Percentiles rank a stretch among this genome's conserved stretches.
Evolutionary conservation across 805 yeast genomes (phyloP).

Genomic region (Blastobotrys peoriensis): DNA sequence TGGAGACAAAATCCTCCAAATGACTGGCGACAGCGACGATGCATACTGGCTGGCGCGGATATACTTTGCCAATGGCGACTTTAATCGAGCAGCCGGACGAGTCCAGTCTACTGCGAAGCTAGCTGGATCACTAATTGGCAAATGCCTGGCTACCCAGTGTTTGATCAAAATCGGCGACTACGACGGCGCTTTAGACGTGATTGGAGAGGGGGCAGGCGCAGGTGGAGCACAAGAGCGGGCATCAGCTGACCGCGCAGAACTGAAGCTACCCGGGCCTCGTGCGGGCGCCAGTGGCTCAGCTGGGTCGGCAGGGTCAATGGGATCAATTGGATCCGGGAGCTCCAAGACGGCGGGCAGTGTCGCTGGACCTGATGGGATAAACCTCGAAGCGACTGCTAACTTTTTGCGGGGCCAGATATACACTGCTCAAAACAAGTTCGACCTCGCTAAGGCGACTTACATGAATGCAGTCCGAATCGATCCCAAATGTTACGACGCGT

Average conservation of each 20-base stretch:
- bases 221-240: background rate
- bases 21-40: conserved; percentile 83
- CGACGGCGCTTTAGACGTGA: conserved; percentile 83
- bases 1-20: conserved; percentile 81
- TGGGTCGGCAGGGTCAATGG: background rate
- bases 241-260: too few species aligned
- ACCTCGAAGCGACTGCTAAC: conserved; percentile 81
- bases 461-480: conserved; percentile 83
- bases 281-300: background rate
- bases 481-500: conserved; percentile 90
- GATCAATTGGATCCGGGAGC: background rate
- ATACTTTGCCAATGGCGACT: conserved; percentile 68
- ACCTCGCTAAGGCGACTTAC: conserved; percentile 77
- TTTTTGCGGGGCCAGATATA: conserved; percentile 78
- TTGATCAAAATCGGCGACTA: conserved; percentile 60
- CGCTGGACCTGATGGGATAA: conserved; percentile 46
- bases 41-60: conserved; percentile 97
- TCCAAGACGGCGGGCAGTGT: background rate
- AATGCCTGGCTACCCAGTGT: conserved; percentile 74
- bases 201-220: conserved; percentile 52
- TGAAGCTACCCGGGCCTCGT: background rate
- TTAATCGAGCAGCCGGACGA: conserved; percentile 69
- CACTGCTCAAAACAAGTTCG: conserved; percentile 76
- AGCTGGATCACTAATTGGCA: conserved; percentile 60
- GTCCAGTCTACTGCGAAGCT: conserved; percentile 52